These are phyloP conservation scores for Chrysoporthe puriensis DNA, from an alignment of 2,329 filamentous ascomycete species.

Conservation along the genomic window DNA sequence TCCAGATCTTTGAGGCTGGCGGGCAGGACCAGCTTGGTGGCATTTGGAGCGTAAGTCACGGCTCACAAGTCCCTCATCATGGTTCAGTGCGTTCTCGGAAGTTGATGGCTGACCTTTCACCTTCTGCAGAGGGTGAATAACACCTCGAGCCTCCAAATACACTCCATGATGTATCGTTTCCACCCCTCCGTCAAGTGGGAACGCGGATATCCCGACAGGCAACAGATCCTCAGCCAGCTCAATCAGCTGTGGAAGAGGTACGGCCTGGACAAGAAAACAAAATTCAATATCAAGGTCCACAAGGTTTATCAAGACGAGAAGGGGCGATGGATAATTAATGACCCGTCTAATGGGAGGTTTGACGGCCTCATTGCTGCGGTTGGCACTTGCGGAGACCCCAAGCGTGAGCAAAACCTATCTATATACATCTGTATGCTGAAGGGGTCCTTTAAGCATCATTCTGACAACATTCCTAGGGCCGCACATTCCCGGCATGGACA, in stretches of 20 bases:
- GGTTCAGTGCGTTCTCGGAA: too few species aligned
- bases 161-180: conserved; percentile 86
- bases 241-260: conserved; percentile 75
- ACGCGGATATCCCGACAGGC: conserved; percentile 74
- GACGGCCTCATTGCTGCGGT: conserved; percentile 79
- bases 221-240: conserved; percentile 76
- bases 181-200: conserved; percentile 78
- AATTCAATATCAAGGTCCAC: conserved; percentile 71
- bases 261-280: conserved; percentile 69
- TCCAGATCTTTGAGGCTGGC: conserved; percentile 77
- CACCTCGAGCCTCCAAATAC: conserved; percentile 80
- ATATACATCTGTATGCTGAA: too few species aligned
- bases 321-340: conserved; percentile 79
- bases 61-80: not conserved
- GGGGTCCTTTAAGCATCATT: not conserved
- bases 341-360: conserved; percentile 70
- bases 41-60: conserved; percentile 72
- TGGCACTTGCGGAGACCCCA: conserved; percentile 76
- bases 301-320: conserved; percentile 70
- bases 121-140: conserved; percentile 70
- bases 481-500: conserved; percentile 68
- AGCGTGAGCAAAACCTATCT: conserved; percentile 20
- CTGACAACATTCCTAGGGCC: conserved; percentile 60
- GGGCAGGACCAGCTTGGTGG: conserved; percentile 69
- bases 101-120: not conserved